Conservation (phyloP, 2,329 filamentous ascomycete species). For the Trichoderma arundinaceum region DNA sequence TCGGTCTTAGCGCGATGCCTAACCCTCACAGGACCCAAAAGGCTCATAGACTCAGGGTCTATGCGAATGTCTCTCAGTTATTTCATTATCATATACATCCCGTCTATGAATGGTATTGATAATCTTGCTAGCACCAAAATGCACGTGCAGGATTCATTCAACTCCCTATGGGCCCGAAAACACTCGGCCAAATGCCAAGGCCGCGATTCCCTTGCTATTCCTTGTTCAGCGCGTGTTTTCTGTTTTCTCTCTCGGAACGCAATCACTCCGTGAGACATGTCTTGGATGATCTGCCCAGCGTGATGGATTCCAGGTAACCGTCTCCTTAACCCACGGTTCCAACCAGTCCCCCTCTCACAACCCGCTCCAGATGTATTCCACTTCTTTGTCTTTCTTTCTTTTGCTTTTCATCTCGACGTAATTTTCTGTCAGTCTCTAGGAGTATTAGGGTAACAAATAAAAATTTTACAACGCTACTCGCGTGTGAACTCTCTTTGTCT, state of each 20-base stretch:
- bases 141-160: background rate
- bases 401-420: background rate
- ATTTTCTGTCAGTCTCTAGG: background rate
- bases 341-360: background rate
- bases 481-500: background rate
- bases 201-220: background rate
- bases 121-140: background rate
- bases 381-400: background rate
- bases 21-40: background rate
- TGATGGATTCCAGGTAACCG: slow-evolving; percentile 7
- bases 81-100: background rate
- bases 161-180: background rate
- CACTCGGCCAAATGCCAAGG: slow-evolving; percentile 3
- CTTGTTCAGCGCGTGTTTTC: background rate
- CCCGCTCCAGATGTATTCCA: no score
- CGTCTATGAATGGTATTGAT: background rate
- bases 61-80: background rate
- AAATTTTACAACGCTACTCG: background rate
- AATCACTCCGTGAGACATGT: slow-evolving; percentile 7
- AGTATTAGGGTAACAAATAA: background rate
- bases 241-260: background rate
- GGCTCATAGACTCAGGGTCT: background rate
- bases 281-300: background rate
- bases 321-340: background rate
- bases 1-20: slow-evolving; percentile 9